phyloP scores from a whole-genome alignment of 345 rosid genomes.

The Salix viminalis region DNA sequence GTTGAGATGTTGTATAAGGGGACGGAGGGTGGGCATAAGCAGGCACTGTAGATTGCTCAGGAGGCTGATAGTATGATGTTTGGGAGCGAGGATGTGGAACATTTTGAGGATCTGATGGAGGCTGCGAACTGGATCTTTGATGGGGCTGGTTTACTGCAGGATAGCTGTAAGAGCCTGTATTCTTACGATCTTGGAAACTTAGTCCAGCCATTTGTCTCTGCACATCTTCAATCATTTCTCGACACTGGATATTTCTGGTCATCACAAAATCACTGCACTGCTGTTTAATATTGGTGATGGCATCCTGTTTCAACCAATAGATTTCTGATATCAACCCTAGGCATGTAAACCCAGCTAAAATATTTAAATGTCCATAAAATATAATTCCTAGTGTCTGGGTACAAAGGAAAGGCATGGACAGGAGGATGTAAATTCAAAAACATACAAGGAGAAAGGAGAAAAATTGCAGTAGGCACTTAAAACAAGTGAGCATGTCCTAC shows the following conservation, averaged over 20 bases:
- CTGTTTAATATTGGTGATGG: constrained; percentile 90
- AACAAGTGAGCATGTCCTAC: not conserved
- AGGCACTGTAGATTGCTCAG: constrained; percentile 55
- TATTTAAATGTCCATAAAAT: not conserved
- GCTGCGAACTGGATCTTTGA: constrained; percentile 41
- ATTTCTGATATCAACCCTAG: not conserved
- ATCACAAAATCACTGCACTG: constrained; percentile 96
- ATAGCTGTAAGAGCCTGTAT: constrained; percentile 50
- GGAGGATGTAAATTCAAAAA: not conserved
- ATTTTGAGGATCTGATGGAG: constrained; percentile 52
- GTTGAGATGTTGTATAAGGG: constrained; percentile 53
- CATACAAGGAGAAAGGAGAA: not conserved
- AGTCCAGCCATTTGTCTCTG: constrained; percentile 87
- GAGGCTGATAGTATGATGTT: constrained; percentile 59
- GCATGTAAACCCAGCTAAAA: not conserved
- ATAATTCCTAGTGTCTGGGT: not conserved
- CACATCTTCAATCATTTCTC: constrained; percentile 95
- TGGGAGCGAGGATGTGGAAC: constrained; percentile 44
- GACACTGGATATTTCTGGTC: constrained; percentile 96
- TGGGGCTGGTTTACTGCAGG: constrained; percentile 62
- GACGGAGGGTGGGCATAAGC: constrained; percentile 52
- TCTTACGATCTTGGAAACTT: constrained; percentile 80
- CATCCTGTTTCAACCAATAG: constrained; percentile 53
- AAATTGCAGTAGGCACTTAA: not conserved
- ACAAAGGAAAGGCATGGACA: not conserved